phyloP scores from a whole-genome alignment of 768 basidiomycete genomes.

The Tricholoma furcatifolium region DNA sequence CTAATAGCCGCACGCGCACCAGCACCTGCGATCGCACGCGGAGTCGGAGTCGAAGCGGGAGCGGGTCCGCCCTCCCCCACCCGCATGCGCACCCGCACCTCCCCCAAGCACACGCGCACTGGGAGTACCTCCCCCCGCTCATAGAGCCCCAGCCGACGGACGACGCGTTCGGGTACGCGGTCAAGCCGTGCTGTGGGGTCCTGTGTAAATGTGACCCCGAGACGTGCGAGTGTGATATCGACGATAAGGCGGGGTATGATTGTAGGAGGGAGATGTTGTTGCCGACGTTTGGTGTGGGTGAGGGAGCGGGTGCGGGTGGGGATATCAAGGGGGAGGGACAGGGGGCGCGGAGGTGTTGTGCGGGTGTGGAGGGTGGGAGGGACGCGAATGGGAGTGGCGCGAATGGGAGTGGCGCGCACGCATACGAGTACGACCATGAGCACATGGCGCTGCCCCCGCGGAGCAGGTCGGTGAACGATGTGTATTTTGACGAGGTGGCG shows the following conservation, averaged over 20 bases:
- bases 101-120: slow-evolving; percentile 7
- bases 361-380: too few species aligned
- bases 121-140: slow-evolving; percentile 15
- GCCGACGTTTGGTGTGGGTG: slow-evolving; percentile 5
- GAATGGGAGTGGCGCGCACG: too few species aligned
- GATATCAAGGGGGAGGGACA: too few species aligned
- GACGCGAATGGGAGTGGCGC: too few species aligned
- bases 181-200: slow-evolving; percentile 21
- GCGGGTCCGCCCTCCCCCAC: background rate
- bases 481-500: background rate
- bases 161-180: slow-evolving; percentile 4
- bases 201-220: slow-evolving; percentile 22
- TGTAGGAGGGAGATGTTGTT: slow-evolving; percentile 19
- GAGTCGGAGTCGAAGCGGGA: background rate
- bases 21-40: slow-evolving; percentile 17
- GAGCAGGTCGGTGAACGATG: slow-evolving; percentile 1
- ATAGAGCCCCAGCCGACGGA: slow-evolving; percentile 4
- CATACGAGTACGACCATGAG: too few species aligned
- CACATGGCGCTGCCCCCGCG: background rate
- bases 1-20: too few species aligned
- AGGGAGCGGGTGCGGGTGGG: too few species aligned
- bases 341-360: too few species aligned
- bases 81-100: background rate
- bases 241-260: slow-evolving; percentile 19
- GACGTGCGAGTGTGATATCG: slow-evolving; percentile 16